These are phyloP conservation scores for Plantago coronopus DNA, from an alignment of 305 asterid genomes.

Conservation along the genomic window DNA sequence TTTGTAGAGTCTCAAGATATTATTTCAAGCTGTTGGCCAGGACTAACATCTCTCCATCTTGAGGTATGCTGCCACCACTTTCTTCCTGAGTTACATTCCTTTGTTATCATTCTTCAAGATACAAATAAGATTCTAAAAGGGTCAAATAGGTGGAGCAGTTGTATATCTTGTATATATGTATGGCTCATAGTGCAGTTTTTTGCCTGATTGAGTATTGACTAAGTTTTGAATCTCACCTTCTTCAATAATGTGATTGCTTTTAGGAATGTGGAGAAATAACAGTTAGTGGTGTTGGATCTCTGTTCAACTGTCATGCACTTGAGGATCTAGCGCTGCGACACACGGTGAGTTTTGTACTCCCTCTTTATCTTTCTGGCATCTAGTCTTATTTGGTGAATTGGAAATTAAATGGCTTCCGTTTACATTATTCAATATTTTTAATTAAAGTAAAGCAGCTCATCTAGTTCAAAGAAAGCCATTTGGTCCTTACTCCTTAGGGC, in stretches of 20 bases:
- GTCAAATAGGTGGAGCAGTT: background rate
- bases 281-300: conserved; percentile 49
- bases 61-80: conserved; percentile 55
- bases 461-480: background rate
- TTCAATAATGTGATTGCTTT: conserved; percentile 1
- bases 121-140: too few species aligned
- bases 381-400: background rate
- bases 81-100: conserved; percentile 7
- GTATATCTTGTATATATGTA: background rate
- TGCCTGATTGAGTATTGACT: conserved; percentile 6
- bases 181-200: background rate
- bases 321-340: conserved; percentile 77
- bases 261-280: conserved; percentile 90
- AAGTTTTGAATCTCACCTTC: conserved; percentile 14
- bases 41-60: conserved; percentile 64
- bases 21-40: conserved; percentile 88
- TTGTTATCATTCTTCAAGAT: too few species aligned
- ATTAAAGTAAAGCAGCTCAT: background rate
- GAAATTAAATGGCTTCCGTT: too few species aligned
- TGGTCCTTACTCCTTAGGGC: background rate
- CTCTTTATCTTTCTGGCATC: conserved; percentile 8
- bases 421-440: too few species aligned
- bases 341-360: conserved; percentile 44
- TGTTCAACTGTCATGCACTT: conserved; percentile 69
- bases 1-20: conserved; percentile 64